Evolutionary conservation across 164 flowering plant species (phyloP), one percentile per base, ranked within the genome.

Genomic region (Nelumbo lutea): DNA sequence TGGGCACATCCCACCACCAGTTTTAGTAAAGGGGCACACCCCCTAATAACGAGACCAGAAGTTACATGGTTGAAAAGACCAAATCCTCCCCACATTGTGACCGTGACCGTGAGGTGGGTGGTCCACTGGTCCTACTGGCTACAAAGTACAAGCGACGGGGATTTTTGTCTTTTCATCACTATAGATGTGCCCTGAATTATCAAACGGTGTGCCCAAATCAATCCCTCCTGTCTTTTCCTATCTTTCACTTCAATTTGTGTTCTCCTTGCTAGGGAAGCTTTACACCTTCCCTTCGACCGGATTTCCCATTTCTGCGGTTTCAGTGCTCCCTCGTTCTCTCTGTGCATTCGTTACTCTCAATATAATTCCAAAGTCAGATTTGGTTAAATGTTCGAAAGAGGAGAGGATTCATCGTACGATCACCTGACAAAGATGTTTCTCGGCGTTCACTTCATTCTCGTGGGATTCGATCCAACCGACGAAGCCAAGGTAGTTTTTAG

Each of bases 371-470:
- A 2, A 6, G 62, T 8, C 39, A 53, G 42, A 7, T 69, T 51
- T 9, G 50, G 14, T 41, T 9, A 47, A 60, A 71, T 59, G 59
- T 45, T 60, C 14, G 48, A 42, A 42, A 55, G 14, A 46, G 59
- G 40, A 15, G 56, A 58, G 53, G 55, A 42, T 4, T 61, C 63
- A 13, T 27, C 55, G 14, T 44, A 39, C 11, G 70, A 42, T n/a
- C n/a, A n/a, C 5, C 10, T 13, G 42, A 41, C 67, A 44, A 69
- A 58, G 46, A 45, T 64, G 52, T 89, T 89, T 65, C 51, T 42
- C 42, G 90, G 90, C 59, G 79, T 90, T 45, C 83, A 83, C 38
- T 90, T 90, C 78, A 79, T 82, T 48, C 89, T 90, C 45, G 45
- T 80, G 27, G 96, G 96, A 1, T 90, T 90, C 75, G 81, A 79